Conservation (phyloP, 768 basidiomycete species). For the Cystobasidium ongulense region DNA sequence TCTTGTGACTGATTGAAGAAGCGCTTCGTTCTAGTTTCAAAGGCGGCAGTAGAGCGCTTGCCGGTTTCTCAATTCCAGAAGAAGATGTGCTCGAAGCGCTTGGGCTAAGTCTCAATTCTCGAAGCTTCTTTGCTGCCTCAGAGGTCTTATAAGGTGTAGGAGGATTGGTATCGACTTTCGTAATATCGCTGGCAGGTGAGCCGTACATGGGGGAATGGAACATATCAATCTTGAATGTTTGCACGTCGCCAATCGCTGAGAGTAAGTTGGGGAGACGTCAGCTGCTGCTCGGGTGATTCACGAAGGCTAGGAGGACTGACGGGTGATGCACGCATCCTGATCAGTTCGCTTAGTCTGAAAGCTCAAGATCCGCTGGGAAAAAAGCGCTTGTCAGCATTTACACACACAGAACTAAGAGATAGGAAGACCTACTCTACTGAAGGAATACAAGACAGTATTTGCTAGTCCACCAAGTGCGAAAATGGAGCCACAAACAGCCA, state of each 20-base stretch:
- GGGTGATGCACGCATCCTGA: too few species aligned
- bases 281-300: background rate
- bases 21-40: background rate
- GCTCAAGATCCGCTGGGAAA: background rate
- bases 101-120: background rate
- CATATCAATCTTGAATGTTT: background rate
- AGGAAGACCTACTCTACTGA: background rate
- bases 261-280: background rate
- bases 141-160: background rate
- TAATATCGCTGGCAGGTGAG: background rate
- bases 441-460: constrained; percentile 8
- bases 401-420: background rate
- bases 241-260: background rate
- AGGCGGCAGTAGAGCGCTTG: background rate
- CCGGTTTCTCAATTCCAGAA: background rate
- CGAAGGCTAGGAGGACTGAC: background rate
- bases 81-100: background rate
- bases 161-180: background rate
- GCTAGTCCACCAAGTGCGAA: constrained; percentile 21
- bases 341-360: too few species aligned
- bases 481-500: constrained; percentile 15
- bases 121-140: background rate
- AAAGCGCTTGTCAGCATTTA: background rate
- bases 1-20: too few species aligned
- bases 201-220: background rate